phyloP scores from a whole-genome alignment of 768 basidiomycete species.

The Paxillus rubicundulus region DNA sequence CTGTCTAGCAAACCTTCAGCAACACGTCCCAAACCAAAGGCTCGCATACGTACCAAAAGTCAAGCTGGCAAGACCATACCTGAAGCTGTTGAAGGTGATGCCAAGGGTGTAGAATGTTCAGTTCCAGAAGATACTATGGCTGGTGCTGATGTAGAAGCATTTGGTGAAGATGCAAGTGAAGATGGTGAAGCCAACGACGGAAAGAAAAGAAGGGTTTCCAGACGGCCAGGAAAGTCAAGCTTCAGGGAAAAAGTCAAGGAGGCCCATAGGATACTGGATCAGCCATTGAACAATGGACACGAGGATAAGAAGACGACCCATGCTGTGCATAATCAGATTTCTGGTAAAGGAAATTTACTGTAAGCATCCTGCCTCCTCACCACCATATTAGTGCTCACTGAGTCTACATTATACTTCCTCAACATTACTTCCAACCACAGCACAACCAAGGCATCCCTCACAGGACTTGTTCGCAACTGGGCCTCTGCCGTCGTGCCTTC shows the following conservation, averaged over 20 bases:
- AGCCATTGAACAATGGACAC: background rate
- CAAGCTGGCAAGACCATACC: background rate
- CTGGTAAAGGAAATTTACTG: background rate
- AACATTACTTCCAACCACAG: background rate
- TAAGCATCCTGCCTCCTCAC: background rate
- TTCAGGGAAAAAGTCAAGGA: background rate
- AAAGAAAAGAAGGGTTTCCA: background rate
- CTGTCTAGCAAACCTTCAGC: background rate
- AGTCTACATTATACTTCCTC: constrained; percentile 2
- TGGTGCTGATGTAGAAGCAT: background rate
- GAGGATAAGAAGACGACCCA: background rate
- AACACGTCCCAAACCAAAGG: background rate
- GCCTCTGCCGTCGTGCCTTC: background rate
- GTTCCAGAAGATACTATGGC: background rate
- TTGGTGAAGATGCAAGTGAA: background rate
- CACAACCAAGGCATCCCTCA: background rate
- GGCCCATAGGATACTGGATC: background rate
- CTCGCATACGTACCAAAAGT: background rate
- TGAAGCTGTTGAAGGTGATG: background rate
- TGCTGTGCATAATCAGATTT: background rate
- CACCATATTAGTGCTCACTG: constrained; percentile 1
- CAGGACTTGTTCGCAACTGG: background rate
- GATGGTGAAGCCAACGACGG: background rate
- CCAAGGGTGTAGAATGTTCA: background rate
- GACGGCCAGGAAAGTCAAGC: background rate